These are phyloP conservation scores for Cytospora paraplurivora DNA, from an alignment of 2,329 filamentous ascomycete genomes.

Conservation along the genomic window DNA sequence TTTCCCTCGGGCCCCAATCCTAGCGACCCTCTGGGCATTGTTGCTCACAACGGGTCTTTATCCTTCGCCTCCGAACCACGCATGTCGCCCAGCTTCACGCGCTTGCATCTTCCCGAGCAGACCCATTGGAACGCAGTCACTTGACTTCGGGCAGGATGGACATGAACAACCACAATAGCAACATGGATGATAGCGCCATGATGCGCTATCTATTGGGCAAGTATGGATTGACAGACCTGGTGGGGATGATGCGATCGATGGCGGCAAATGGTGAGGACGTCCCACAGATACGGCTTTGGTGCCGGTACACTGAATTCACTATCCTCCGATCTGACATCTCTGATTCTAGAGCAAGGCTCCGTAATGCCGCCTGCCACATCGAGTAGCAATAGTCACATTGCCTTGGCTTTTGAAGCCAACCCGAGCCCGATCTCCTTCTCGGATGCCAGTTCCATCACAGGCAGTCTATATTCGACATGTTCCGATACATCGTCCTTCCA, in stretches of 20 bases:
- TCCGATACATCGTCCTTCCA: conserved; percentile 30
- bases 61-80: conserved; percentile 11
- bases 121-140: conserved; percentile 21
- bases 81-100: conserved; percentile 26
- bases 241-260: conserved; percentile 28
- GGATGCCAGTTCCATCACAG: conserved; percentile 43
- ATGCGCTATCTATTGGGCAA: conserved; percentile 29
- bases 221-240: conserved; percentile 27
- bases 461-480: conserved; percentile 44
- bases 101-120: conserved; percentile 26
- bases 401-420: conserved; percentile 26
- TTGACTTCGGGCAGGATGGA: conserved; percentile 26
- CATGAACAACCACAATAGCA: conserved; percentile 12
- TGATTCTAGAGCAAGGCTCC: conserved; percentile 22
- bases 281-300: conserved; percentile 7
- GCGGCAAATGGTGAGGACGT: conserved; percentile 27
- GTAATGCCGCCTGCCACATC: conserved; percentile 26
- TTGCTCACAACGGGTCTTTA: conserved; percentile 2
- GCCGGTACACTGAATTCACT: not conserved
- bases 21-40: conserved; percentile 6
- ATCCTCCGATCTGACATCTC: conserved; percentile 10
- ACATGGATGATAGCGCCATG: conserved; percentile 29
- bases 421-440: conserved; percentile 37
- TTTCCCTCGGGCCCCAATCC: conserved; percentile 14
- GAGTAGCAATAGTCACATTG: conserved; percentile 27